These are phyloP conservation scores for Glycine tomentella DNA, from an alignment of 306 rosid species.

Conservation along the genomic window DNA sequence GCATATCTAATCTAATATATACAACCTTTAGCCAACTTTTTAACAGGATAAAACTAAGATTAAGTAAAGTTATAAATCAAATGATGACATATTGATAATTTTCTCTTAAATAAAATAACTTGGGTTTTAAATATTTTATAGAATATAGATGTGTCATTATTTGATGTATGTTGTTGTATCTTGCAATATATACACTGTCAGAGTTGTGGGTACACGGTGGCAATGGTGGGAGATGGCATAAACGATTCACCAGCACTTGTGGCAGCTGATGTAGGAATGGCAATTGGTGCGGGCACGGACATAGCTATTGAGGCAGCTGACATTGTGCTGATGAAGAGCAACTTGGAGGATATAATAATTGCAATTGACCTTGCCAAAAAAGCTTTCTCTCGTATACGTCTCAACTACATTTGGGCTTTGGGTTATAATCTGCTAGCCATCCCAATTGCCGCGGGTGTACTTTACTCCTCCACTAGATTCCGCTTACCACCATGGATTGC, in stretches of 20 bases:
- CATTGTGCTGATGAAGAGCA: slow-evolving; percentile 84
- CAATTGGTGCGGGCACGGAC: slow-evolving; percentile 90
- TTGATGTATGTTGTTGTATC: too few relatives aligned
- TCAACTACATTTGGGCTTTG: slow-evolving; percentile 85
- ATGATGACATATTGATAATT: background rate
- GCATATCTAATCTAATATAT: too few relatives aligned
- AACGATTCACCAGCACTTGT: slow-evolving; percentile 90
- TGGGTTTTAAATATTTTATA: too few relatives aligned
- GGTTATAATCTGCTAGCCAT: slow-evolving; percentile 80
- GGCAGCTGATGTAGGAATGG: slow-evolving; percentile 87
- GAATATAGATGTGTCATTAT: too few relatives aligned
- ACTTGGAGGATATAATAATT: slow-evolving; percentile 78
- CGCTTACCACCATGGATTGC: slow-evolving; percentile 93
- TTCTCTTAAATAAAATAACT: too few relatives aligned
- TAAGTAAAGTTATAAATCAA: background rate
- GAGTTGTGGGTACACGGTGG: slow-evolving; percentile 68
- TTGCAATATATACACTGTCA: background rate
- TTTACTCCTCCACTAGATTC: slow-evolving; percentile 69
- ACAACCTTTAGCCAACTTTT: too few relatives aligned
- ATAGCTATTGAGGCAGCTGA: slow-evolving; percentile 95
- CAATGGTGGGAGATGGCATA: slow-evolving; percentile 93
- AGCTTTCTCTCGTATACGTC: slow-evolving; percentile 68
- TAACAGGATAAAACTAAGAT: too few relatives aligned
- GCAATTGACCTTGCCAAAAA: slow-evolving; percentile 82
- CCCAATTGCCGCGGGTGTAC: slow-evolving; percentile 79